Percentiles rank a stretch among this genome's conserved stretches.
These are phyloP conservation scores for Phytophthora parvispora DNA, from an alignment of 352 stramenopile genomes.

Conservation along the genomic window DNA sequence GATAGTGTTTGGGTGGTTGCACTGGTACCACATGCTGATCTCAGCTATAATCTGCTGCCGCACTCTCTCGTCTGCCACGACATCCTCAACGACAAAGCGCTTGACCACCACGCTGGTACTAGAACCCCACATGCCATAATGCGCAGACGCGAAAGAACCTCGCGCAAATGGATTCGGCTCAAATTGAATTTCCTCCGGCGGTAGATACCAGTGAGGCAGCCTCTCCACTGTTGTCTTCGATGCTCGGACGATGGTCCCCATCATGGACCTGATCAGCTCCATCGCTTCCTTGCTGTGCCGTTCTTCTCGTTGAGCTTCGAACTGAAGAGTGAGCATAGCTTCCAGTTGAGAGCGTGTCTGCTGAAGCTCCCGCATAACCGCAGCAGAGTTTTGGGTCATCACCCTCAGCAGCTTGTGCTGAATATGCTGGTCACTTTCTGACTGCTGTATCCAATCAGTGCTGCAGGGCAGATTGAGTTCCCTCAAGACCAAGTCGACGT, in stretches of 20 bases:
- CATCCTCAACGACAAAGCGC: slow-evolving; percentile 16
- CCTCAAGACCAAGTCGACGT: background rate
- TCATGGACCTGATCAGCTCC: slow-evolving; percentile 6
- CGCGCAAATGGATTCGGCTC: slow-evolving; percentile 8
- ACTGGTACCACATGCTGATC: slow-evolving; percentile 23
- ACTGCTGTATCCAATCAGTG: background rate
- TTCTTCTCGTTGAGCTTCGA: background rate
- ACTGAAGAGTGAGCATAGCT: background rate
- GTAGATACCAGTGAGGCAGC: slow-evolving; percentile 17
- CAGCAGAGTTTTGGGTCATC: background rate
- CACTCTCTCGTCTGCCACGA: background rate
- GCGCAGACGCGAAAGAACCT: slow-evolving; percentile 20
- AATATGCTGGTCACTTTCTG: background rate
- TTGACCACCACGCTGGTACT: slow-evolving; percentile 40
- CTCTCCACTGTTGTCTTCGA: background rate
- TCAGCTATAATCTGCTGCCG: slow-evolving; percentile 21
- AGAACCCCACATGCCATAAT: slow-evolving; percentile 24
- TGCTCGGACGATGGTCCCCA: background rate
- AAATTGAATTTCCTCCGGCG: slow-evolving; percentile 13
- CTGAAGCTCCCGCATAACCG: background rate
- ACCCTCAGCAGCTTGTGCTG: background rate
- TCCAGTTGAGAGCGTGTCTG: background rate
- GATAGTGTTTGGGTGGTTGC: slow-evolving; percentile 23
- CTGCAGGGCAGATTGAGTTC: background rate
- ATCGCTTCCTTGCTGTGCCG: background rate